Evolutionary conservation across 495 filamentous ascomycete species (phyloP).

Genomic region (Neurospora sp.): DNA sequence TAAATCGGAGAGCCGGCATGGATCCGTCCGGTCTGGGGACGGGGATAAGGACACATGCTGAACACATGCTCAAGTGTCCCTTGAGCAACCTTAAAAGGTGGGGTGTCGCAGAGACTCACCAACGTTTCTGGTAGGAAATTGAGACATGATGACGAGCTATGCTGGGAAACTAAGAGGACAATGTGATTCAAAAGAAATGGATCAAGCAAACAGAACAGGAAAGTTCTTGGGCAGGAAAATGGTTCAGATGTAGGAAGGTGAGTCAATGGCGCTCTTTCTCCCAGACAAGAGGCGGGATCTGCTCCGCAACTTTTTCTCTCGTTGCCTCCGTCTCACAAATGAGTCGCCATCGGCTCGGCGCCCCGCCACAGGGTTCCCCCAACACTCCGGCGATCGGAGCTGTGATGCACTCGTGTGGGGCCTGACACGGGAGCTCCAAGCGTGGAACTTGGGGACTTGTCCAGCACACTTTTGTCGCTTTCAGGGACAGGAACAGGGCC

Average conservation of each 20-base stretch:
- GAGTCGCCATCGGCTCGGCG: neutral
- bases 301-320: neutral
- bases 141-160: slow-evolving; percentile 19
- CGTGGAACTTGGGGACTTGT: neutral
- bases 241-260: neutral
- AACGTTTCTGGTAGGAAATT: slow-evolving; percentile 42
- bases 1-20: neutral
- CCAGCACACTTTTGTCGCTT: neutral
- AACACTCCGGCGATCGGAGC: neutral
- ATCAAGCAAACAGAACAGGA: neutral
- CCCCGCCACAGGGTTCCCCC: neutral
- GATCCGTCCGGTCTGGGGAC: neutral
- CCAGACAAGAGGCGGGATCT: neutral
- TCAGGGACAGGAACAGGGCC: neutral
- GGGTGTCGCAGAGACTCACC: slow-evolving; percentile 23
- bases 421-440: neutral
- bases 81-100: neutral
- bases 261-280: neutral
- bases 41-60: neutral
- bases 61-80: neutral
- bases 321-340: neutral
- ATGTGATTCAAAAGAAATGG: neutral
- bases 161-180: neutral
- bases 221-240: neutral
- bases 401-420: neutral